Evolutionary conservation across 2,329 filamentous ascomycete species (phyloP), one percentile per base, ranked within the genome.

Genomic region (Verticillium albo-atrum): DNA sequence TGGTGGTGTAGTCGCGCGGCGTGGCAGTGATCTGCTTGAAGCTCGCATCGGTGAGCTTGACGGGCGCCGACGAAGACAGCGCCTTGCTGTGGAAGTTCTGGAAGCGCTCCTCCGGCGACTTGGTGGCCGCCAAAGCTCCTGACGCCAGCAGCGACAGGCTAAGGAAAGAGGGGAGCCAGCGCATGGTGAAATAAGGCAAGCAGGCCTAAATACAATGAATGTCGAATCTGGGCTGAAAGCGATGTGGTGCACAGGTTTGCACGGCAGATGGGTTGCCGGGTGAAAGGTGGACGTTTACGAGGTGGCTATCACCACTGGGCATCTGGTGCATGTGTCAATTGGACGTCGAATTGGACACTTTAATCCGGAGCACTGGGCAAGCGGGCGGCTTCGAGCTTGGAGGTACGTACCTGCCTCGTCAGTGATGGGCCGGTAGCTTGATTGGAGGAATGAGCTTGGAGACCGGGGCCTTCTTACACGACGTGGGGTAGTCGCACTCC

Each of bases 1-100:
- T 89, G 28, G 90, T 83, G 42, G 87, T 87, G 74, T 97, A 96
- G 75, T 99, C 90, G 66, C 95, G 87, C 14, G 93, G 92, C 1
- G 84, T 77, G 17, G 85, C 77, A 3, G 91, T 96, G 66, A 98
- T 78, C 65, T 90, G 84, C 66, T 84, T 82, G 80, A 95, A 99
- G 54, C 82, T 79, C 26, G 77, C 76, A 73, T 97, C 92, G 73
- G 88, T 83, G 66, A 99, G 86, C 78, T 91, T 91, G 71, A 97
- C 69, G 5, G 92, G 89, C 27, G n/a, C n/a, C n/a, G 83, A 76
- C 4, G 84, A 83, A 51, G 81, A 79, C 60, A 88, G 81, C 60
- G 89, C 80, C 72, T 92, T 87, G 64, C 84, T 72, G 71, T 89
- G 86, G 77, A 87, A 94, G 61, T 85, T 82, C 63, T 83, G 73